phyloP scores from a whole-genome alignment of 2,329 filamentous ascomycete species.

The Pseudogymnoascus sp. region DNA sequence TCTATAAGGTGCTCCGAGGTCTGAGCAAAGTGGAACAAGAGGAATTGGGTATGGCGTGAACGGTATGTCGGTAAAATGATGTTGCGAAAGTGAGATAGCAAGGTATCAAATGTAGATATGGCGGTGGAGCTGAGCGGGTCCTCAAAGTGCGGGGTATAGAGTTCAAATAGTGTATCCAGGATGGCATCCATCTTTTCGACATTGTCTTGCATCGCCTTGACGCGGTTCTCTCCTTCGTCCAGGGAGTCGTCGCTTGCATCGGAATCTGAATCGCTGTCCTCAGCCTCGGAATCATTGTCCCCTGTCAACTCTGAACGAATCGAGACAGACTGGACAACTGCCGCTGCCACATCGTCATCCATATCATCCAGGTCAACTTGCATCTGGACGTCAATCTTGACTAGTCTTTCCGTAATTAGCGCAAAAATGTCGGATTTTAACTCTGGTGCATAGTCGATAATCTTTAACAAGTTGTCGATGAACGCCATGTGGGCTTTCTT shows the following conservation, averaged over 20 bases:
- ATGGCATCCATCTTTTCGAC: slow-evolving; percentile 88
- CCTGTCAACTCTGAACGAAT: slow-evolving; percentile 32
- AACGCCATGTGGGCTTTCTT: slow-evolving; percentile 80
- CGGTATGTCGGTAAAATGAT: slow-evolving; percentile 87
- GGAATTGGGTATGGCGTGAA: slow-evolving; percentile 88
- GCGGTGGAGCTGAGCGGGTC: slow-evolving; percentile 62
- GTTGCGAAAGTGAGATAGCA: slow-evolving; percentile 78
- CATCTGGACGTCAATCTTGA: slow-evolving; percentile 93
- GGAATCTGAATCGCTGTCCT: slow-evolving; percentile 63
- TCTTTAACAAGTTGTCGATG: slow-evolving; percentile 71
- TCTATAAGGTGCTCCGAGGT: slow-evolving; percentile 70
- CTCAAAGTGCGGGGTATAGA: slow-evolving; percentile 68
- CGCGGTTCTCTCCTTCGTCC: slow-evolving; percentile 53
- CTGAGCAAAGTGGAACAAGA: slow-evolving; percentile 93
- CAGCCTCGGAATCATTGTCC: slow-evolving; percentile 41
- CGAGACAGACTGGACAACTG: slow-evolving; percentile 52
- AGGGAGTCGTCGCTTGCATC: slow-evolving; percentile 63
- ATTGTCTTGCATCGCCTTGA: slow-evolving; percentile 69
- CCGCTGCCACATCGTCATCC: slow-evolving; percentile 77
- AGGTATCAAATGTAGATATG: slow-evolving; percentile 65
- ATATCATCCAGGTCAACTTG: slow-evolving; percentile 89
- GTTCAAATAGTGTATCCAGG: slow-evolving; percentile 77
- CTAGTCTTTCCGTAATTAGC: slow-evolving; percentile 74
- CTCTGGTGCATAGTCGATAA: slow-evolving; percentile 71
- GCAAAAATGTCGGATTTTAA: slow-evolving; percentile 74